phyloP scores from a whole-genome alignment of 2,329 filamentous ascomycete species.

The Fusarium nematophilum region DNA sequence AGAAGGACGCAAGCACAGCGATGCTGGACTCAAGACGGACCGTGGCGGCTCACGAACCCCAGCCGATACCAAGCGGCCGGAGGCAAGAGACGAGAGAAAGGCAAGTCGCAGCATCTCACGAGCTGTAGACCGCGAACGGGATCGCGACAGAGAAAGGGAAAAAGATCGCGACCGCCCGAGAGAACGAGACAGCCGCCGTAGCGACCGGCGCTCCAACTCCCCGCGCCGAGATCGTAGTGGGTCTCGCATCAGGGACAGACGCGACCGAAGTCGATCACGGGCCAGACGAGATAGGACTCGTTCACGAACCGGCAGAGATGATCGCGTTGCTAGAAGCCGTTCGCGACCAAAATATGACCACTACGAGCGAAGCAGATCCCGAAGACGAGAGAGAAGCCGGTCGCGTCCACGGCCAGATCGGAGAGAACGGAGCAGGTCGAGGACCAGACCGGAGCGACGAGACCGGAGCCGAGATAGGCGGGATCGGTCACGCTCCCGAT shows the following conservation, averaged over 20 bases:
- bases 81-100: constrained; percentile 46
- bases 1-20: constrained; percentile 54
- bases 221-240: constrained; percentile 51
- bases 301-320: constrained; percentile 51
- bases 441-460: constrained; percentile 37
- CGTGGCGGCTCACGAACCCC: constrained; percentile 49
- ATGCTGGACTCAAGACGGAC: constrained; percentile 48
- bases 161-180: constrained; percentile 44
- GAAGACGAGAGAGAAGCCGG: constrained; percentile 52
- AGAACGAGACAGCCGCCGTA: constrained; percentile 44
- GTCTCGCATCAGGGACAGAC: constrained; percentile 47
- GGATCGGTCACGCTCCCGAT: constrained; percentile 45
- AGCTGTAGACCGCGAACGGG: constrained; percentile 38
- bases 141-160: constrained; percentile 41
- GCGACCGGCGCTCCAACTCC: constrained; percentile 53
- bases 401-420: constrained; percentile 48
- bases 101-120: constrained; percentile 50
- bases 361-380: constrained; percentile 51
- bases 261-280: constrained; percentile 52
- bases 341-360: constrained; percentile 49
- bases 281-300: constrained; percentile 54
- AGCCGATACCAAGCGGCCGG: constrained; percentile 42
- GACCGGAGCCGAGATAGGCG: constrained; percentile 47
- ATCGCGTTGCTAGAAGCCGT: constrained; percentile 48
- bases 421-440: constrained; percentile 50